phyloP scores from a whole-genome alignment of 2,329 filamentous ascomycete genomes.

The Talaromyces funiculosus region DNA sequence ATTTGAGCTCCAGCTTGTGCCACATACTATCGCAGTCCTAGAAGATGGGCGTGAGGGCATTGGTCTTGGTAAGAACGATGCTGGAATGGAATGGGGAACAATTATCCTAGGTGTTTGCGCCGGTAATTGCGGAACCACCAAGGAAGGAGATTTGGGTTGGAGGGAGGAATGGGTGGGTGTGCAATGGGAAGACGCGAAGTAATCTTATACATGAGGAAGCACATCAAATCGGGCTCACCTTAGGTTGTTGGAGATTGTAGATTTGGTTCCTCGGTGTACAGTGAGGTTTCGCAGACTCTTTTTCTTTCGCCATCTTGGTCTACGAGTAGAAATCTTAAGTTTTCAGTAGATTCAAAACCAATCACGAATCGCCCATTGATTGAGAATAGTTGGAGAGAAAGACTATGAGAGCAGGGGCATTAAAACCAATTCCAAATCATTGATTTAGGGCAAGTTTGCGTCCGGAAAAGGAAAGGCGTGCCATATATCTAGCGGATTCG shows the following conservation, averaged over 20 bases:
- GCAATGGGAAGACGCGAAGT: conserved; percentile 77
- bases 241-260: background rate
- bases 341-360: no score
- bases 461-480: background rate
- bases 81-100: conserved; percentile 97
- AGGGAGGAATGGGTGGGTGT: conserved; percentile 96
- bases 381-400: background rate
- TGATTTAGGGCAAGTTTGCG: conserved; percentile 1
- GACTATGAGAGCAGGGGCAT: background rate
- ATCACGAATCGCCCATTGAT: no score
- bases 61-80: conserved; percentile 57
- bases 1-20: conserved; percentile 90
- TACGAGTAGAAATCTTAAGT: background rate
- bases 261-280: background rate
- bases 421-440: background rate
- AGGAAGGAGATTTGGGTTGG: conserved; percentile 64
- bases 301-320: background rate
- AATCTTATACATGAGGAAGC: background rate
- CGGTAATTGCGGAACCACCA: conserved; percentile 65
- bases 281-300: background rate
- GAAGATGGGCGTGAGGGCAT: conserved; percentile 62
- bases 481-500: conserved; percentile 15
- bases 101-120: conserved; percentile 81
- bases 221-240: background rate
- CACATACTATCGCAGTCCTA: conserved; percentile 81